Conservation (phyloP, 805 yeast species). For the Saccharomycopsis fermentans region DNA sequence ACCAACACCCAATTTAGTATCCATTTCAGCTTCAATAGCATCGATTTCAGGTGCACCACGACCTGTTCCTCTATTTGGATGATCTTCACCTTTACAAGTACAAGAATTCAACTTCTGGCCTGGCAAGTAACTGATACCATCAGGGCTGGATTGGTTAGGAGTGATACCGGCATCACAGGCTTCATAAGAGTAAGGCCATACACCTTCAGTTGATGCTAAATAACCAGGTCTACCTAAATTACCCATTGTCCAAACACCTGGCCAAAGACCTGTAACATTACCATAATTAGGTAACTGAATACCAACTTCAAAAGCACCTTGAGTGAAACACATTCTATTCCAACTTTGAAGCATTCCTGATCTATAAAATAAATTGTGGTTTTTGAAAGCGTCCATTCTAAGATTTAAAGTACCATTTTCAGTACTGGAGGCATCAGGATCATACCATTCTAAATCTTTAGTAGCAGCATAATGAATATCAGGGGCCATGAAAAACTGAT, state of each 20-base stretch:
- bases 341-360: slow-evolving; percentile 90
- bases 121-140: slow-evolving; percentile 78
- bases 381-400: slow-evolving; percentile 71
- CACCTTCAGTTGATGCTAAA: slow-evolving; percentile 78
- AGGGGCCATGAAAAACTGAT: slow-evolving; percentile 82
- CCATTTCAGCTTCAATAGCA: slow-evolving; percentile 75
- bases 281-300: slow-evolving; percentile 76
- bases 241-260: slow-evolving; percentile 93
- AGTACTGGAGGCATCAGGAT: slow-evolving; percentile 82
- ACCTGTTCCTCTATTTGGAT: slow-evolving; percentile 80
- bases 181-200: slow-evolving; percentile 89
- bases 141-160: slow-evolving; percentile 82
- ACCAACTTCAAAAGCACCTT: slow-evolving; percentile 69
- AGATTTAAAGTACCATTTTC: slow-evolving; percentile 58
- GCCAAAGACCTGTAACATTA: slow-evolving; percentile 80
- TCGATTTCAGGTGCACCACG: slow-evolving; percentile 97
- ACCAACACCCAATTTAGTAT: slow-evolving; percentile 45
- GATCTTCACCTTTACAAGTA: slow-evolving; percentile 74
- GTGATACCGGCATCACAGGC: slow-evolving; percentile 91
- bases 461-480: slow-evolving; percentile 83
- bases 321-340: slow-evolving; percentile 85
- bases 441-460: slow-evolving; percentile 87
- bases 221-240: slow-evolving; percentile 90
- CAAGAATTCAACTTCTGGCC: slow-evolving; percentile 75
- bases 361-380: slow-evolving; percentile 72